These are phyloP conservation scores for Pleurotus sapidus DNA, from an alignment of 768 basidiomycete species.

Conservation along the genomic window DNA sequence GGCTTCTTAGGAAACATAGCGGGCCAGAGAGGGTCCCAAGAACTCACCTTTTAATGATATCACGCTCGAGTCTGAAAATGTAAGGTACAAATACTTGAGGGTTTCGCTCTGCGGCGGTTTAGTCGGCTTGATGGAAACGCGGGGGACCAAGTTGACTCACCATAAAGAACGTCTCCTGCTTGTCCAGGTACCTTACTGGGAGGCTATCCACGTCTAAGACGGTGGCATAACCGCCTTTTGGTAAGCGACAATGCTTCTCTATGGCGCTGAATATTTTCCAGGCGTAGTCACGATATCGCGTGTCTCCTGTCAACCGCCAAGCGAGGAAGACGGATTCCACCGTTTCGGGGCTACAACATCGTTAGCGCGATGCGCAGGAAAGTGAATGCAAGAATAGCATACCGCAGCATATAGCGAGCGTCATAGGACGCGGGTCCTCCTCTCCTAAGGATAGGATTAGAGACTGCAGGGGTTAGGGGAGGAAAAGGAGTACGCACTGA, in stretches of 20 bases:
- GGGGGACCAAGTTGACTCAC: slow-evolving; percentile 35
- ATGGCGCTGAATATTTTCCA: slow-evolving; percentile 92
- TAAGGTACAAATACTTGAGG: slow-evolving; percentile 84
- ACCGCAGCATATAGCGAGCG: slow-evolving; percentile 91
- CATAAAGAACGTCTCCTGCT: slow-evolving; percentile 96
- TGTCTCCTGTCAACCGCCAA: slow-evolving; percentile 82
- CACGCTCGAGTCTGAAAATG: slow-evolving; percentile 72
- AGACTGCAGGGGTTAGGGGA: background rate
- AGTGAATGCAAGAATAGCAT: slow-evolving; percentile 12
- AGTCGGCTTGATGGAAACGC: background rate
- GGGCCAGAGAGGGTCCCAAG: background rate
- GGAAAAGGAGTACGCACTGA: slow-evolving; percentile 33
- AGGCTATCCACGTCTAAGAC: slow-evolving; percentile 82
- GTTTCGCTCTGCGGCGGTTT: slow-evolving; percentile 66
- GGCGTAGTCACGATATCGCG: slow-evolving; percentile 77
- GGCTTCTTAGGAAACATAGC: background rate
- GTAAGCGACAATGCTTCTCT: slow-evolving; percentile 73
- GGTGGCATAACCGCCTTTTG: slow-evolving; percentile 78
- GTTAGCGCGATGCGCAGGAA: background rate
- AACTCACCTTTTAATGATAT: slow-evolving; percentile 72
- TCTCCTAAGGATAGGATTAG: slow-evolving; percentile 18
- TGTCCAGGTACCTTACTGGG: slow-evolving; percentile 69
- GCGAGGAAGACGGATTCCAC: slow-evolving; percentile 92
- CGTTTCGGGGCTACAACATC: slow-evolving; percentile 73
- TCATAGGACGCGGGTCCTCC: slow-evolving; percentile 63